phyloP scores from a whole-genome alignment of 2,329 filamentous ascomycete species.

The Lachnellula arida region DNA sequence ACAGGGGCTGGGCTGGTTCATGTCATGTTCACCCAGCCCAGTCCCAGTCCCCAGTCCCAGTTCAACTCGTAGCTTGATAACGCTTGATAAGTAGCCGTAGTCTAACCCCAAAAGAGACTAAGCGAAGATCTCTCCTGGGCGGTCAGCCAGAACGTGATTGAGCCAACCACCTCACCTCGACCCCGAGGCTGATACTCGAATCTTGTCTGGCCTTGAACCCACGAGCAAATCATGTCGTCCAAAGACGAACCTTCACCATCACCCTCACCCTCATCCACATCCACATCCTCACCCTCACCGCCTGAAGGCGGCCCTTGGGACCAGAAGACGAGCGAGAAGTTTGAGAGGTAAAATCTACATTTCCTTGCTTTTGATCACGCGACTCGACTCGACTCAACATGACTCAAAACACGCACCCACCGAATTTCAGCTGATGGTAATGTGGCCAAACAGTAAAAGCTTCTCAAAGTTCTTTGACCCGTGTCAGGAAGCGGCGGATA shows the following conservation, averaged over 20 bases:
- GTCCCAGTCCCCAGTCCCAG: too few relatives aligned
- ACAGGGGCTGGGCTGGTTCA: too few relatives aligned
- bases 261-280: too few relatives aligned
- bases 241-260: conserved; percentile 16
- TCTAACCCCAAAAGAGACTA: not conserved
- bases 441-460: conserved; percentile 58
- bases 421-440: not conserved
- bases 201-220: not conserved
- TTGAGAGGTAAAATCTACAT: conserved; percentile 48
- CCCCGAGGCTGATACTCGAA: conserved; percentile 3
- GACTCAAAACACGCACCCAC: too few relatives aligned
- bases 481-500: conserved; percentile 84
- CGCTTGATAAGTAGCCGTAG: not conserved
- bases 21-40: not conserved
- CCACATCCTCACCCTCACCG: not conserved
- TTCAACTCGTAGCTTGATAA: not conserved
- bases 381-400: not conserved
- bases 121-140: not conserved
- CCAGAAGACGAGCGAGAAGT: conserved; percentile 57
- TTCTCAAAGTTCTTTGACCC: conserved; percentile 91
- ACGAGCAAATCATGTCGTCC: conserved; percentile 21
- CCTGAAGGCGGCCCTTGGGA: conserved; percentile 43
- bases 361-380: not conserved
- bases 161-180: not conserved
- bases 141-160: not conserved